phyloP scores from a whole-genome alignment of 129 eudicot genomes.

The carrot (Daucus carota) region DNA sequence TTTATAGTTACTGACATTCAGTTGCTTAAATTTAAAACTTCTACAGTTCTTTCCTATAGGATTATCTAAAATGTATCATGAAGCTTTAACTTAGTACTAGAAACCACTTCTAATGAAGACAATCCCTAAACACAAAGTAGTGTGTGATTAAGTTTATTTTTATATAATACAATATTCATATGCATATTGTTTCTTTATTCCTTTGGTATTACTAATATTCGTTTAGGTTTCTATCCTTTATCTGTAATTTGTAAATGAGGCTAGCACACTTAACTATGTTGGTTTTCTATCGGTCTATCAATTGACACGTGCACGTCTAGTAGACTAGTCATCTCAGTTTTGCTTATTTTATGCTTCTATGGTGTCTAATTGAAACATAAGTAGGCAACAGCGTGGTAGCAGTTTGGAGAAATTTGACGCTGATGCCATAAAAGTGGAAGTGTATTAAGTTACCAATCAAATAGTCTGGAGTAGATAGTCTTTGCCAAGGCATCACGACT shows the following conservation, averaged over 20 bases:
- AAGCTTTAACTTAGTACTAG: not conserved
- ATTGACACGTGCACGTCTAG: not conserved
- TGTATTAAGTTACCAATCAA: slow-evolving; percentile 65
- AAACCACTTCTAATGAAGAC: not conserved
- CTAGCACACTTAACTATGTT: not conserved
- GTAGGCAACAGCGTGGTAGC: slow-evolving; percentile 1
- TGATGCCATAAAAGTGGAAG: not conserved
- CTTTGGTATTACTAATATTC: not conserved
- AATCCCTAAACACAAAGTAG: not conserved
- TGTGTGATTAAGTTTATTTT: not conserved
- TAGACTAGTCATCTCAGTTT: not conserved
- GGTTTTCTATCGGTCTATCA: not conserved
- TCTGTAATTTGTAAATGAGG: not conserved
- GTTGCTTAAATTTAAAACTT: not conserved
- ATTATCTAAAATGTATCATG: too few species aligned
- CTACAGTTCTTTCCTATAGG: not conserved
- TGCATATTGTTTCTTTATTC: not conserved
- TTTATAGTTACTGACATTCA: not conserved
- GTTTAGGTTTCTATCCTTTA: not conserved
- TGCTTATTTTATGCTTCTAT: not conserved
- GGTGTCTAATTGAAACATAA: not conserved
- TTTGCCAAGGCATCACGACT: slow-evolving; percentile 98
- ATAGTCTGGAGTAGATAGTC: slow-evolving; percentile 85
- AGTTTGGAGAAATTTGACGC: not conserved
- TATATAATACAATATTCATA: not conserved